phyloP scores from a whole-genome alignment of 257 asterid genomes.

The Jasminum sambac region DNA sequence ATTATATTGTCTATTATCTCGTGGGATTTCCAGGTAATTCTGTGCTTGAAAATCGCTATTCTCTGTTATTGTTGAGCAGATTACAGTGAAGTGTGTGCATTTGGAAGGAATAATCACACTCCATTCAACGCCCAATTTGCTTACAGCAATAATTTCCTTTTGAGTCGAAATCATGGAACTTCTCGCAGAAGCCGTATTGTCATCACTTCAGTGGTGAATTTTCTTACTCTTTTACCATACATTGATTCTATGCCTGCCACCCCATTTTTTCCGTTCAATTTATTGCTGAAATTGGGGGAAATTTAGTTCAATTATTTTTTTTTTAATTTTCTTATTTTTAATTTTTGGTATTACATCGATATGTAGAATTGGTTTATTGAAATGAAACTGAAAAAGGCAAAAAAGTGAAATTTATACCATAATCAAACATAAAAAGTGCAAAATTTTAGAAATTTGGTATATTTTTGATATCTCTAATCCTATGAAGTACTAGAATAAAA shows the following conservation, averaged over 20 bases:
- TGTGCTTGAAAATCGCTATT: neutral
- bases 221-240: slow-evolving; percentile 11
- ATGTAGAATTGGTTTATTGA: neutral
- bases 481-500: neutral
- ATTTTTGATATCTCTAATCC: neutral
- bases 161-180: slow-evolving; percentile 27
- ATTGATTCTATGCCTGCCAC: neutral
- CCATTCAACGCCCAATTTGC: slow-evolving; percentile 42
- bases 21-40: neutral
- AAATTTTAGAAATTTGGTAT: too few species aligned
- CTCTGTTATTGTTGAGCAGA: slow-evolving; percentile 33
- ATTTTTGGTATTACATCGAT: neutral
- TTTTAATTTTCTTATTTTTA: too few species aligned
- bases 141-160: slow-evolving; percentile 24
- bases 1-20: neutral
- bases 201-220: slow-evolving; percentile 57
- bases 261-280: slow-evolving; percentile 10
- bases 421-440: too few species aligned
- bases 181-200: slow-evolving; percentile 33
- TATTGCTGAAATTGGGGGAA: neutral
- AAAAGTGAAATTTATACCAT: too few species aligned
- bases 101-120: slow-evolving; percentile 33
- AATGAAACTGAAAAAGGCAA: neutral
- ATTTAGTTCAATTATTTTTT: neutral
- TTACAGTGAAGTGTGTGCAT: slow-evolving; percentile 31